Evolutionary conservation across 83 land plant species (phyloP).

Genomic region (Picea abies): DNA sequence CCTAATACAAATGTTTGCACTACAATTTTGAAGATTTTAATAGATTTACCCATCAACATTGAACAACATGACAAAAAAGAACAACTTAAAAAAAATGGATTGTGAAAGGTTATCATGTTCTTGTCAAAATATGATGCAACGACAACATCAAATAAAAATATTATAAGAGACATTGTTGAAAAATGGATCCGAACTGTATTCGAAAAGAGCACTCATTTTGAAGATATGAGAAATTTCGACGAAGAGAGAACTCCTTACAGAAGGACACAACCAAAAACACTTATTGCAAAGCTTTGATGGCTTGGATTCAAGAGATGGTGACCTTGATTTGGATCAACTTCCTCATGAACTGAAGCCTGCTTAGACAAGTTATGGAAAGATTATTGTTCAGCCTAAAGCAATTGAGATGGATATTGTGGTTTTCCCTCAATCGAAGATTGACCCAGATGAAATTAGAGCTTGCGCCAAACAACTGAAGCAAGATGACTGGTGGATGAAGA

Average conservation of each 20-base stretch:
- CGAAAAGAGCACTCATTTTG: constrained; percentile 91
- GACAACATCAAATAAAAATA: constrained; percentile 77
- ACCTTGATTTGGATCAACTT: constrained; percentile 56
- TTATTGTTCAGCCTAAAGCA: constrained; percentile 91
- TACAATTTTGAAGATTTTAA: constrained; percentile 79
- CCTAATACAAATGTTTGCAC: constrained; percentile 92
- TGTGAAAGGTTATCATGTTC: constrained; percentile 97
- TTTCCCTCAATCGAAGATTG: constrained; percentile 95
- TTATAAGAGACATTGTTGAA: constrained; percentile 89
- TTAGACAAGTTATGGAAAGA: constrained; percentile 59
- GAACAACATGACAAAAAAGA: constrained; percentile 82
- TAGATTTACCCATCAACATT: constrained; percentile 89
- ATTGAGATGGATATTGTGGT: constrained; percentile 86
- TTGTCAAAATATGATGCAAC: constrained; percentile 87
- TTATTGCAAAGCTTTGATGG: constrained; percentile 37
- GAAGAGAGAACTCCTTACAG: constrained; percentile 68
- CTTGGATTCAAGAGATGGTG: constrained; percentile 70
- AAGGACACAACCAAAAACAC: constrained; percentile 61
- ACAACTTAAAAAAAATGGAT: constrained; percentile 90
- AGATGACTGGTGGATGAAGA: constrained; percentile 89
- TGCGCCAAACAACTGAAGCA: constrained; percentile 73
- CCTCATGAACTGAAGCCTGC: constrained; percentile 78
- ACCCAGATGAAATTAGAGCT: constrained; percentile 82
- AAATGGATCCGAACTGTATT: constrained; percentile 98
- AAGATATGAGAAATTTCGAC: constrained; percentile 69